These are phyloP conservation scores for Naganishia sp. DNA, from an alignment of 1,284 basidiomycete genomes.

Conservation along the genomic window DNA sequence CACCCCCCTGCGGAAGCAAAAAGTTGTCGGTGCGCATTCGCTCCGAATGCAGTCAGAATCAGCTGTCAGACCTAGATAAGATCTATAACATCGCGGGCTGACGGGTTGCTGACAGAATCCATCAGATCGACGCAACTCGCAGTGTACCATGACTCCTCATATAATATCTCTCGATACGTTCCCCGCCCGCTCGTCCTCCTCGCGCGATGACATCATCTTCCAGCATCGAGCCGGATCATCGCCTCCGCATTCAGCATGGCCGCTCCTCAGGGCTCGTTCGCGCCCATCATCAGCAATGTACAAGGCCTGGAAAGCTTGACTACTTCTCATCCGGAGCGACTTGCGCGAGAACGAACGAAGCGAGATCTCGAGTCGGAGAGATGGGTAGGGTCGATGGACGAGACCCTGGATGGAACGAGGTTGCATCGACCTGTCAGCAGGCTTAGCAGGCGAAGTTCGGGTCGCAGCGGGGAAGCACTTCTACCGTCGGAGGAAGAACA, in stretches of 20 bases:
- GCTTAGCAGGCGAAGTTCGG: background rate
- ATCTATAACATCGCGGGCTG: background rate
- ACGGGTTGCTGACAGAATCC: background rate
- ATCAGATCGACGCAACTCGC: background rate
- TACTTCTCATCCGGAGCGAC: background rate
- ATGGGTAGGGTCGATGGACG: constrained; percentile 13
- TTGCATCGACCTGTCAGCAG: background rate
- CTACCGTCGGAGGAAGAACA: background rate
- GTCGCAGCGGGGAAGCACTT: too few relatives aligned
- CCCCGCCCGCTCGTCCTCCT: background rate
- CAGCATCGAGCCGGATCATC: background rate
- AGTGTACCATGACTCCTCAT: background rate
- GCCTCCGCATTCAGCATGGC: background rate
- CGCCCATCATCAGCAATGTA: constrained; percentile 3
- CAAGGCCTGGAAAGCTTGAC: constrained; percentile 4
- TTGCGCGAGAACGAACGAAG: background rate
- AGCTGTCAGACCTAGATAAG: background rate
- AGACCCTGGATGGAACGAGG: background rate
- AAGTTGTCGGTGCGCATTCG: background rate
- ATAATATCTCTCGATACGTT: background rate
- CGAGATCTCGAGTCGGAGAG: background rate
- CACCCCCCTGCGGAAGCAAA: background rate
- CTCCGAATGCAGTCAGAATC: background rate
- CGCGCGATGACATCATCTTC: background rate
- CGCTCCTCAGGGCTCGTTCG: constrained; percentile 2